Conservation (phyloP, 768 basidiomycete genomes). For the Galerina marginata region DNA sequence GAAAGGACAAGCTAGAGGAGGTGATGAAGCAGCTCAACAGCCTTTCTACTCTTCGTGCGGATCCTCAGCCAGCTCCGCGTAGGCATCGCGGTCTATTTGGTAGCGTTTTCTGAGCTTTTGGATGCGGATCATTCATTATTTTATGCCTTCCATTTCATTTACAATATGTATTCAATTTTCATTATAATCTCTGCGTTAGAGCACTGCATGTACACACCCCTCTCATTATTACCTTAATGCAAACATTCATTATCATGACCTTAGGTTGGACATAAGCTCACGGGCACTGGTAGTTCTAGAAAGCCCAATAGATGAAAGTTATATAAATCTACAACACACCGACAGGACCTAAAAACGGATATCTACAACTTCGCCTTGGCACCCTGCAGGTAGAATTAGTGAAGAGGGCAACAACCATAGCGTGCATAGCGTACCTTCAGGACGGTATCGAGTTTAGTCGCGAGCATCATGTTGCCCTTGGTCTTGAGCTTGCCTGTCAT, state of each 20-base stretch:
- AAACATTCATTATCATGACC: neutral
- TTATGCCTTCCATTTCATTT: slow-evolving; percentile 7
- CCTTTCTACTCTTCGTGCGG: slow-evolving; percentile 85
- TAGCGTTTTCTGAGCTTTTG: slow-evolving; percentile 58
- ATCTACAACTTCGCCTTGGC: slow-evolving; percentile 53
- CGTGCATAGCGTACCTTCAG: slow-evolving; percentile 65
- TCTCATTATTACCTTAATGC: slow-evolving; percentile 11
- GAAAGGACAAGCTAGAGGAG: slow-evolving; percentile 98
- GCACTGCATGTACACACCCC: slow-evolving; percentile 18
- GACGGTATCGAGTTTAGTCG: slow-evolving; percentile 86
- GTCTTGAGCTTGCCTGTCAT: slow-evolving; percentile 96
- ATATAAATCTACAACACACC: neutral
- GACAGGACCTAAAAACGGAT: neutral
- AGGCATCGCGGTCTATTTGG: slow-evolving; percentile 83
- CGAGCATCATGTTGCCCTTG: slow-evolving; percentile 92
- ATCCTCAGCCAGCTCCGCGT: slow-evolving; percentile 74
- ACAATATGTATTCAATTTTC: slow-evolving; percentile 13
- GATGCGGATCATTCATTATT: slow-evolving; percentile 7
- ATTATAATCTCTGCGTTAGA: slow-evolving; percentile 6
- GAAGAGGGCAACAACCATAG: neutral
- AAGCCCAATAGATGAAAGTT: slow-evolving; percentile 4
- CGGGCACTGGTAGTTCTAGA: too few relatives aligned
- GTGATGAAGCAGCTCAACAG: slow-evolving; percentile 97
- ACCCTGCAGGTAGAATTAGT: slow-evolving; percentile 26
- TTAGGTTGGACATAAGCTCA: too few relatives aligned